Base-by-base conservation (phyloP, 352 stramenopile genomes). In the Pilasporangium apinafurcum region DNA sequence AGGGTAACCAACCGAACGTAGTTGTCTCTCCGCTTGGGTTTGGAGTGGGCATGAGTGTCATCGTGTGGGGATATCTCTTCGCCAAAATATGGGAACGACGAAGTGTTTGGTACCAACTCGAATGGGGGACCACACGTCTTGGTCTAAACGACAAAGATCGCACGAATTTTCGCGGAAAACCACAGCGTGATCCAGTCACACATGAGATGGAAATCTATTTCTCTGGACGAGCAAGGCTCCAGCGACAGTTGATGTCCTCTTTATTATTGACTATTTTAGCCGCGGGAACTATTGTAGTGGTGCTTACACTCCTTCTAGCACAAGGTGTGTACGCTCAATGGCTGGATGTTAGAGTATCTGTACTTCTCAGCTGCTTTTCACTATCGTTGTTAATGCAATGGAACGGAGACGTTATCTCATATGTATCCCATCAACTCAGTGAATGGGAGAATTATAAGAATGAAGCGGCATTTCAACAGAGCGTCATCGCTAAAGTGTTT, bases 21-120 rank as follows among this genome's bases (percentile, higher is more conserved):
- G n/a, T n/a, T n/a, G 49, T 59, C 20, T 56, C 27, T 6, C 12
- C 26, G 0, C 7, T 13, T 6, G 36, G 26, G 8, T 18, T 51
- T 36, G 22, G 17, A 3, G 28, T 81, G 8, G 65, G 72, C 1
- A 21, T 80, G 0, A 32, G 31, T 1, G 51, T 76, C 2, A 49
- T 72, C n/a, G 31, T 53, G 27, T 84, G 65, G 72, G 62, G 60
- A 1, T 59, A 81, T 24, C 31, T 61, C n/a, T 80, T 86, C 40
- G 51, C 55, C 18, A 85, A 84, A 36, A 27, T 52, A 25, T 88
- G 76, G 76, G 57, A 83, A 18, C 76, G 70, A 8, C 64, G 57
- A 27, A 80, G 69, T 25, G 59, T 72, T 6, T 78, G 69, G 70
- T 74, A 72, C 24, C 57, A 71, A 22, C 71, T 88, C 14, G 56